Evolutionary conservation across 2,329 filamentous ascomycete species (phyloP), one percentile per base, ranked within the genome.

Genomic region (Penicillium polonicum): DNA sequence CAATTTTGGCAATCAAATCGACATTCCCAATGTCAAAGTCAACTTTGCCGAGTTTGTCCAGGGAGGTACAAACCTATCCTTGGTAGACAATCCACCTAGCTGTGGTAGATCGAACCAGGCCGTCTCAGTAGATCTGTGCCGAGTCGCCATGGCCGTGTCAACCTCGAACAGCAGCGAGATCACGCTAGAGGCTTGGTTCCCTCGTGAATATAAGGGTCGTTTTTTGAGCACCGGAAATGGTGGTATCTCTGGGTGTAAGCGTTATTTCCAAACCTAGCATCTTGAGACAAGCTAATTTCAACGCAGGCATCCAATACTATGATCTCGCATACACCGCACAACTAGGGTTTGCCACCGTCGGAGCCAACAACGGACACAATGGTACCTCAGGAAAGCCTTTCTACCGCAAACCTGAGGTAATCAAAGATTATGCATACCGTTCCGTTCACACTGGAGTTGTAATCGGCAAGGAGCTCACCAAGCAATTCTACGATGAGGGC

Each of bases 281-380:
- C 2, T 15, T 25, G 13, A 15, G 2, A 35, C 13, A 0, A 53
- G 9, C 45, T 60, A 48, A 58, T n/a, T 10, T 12, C 8, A 5
- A 10, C 1, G 17, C 25, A 78, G 76, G 81, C 60, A 75, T 78
- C 29, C 74, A 77, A 63, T 77, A 82, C 58, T 70, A 76, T 57
- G 79, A 77, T 59, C 67, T 76, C 31, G 77, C 71, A 1, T 82
- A 82, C 44, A 74, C 76, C 1, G 67, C 73, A 7, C 62, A 70
- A 0, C 68, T 76, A 17, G 78, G 78, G 0, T 82, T 82, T 52
- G 74, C 79, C 1, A 71, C 74, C 0, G 74, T 82, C 29, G 80
- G 78, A 2, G 76, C 80, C 2, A 82, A 82, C 56, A 80, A 79
- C 23, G 80, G 80, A 3, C 80, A 82, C 46, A 80, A 81, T 59